Evolutionary conservation across 768 basidiomycete species (phyloP).

Genomic region (Heimioporus sp.): DNA sequence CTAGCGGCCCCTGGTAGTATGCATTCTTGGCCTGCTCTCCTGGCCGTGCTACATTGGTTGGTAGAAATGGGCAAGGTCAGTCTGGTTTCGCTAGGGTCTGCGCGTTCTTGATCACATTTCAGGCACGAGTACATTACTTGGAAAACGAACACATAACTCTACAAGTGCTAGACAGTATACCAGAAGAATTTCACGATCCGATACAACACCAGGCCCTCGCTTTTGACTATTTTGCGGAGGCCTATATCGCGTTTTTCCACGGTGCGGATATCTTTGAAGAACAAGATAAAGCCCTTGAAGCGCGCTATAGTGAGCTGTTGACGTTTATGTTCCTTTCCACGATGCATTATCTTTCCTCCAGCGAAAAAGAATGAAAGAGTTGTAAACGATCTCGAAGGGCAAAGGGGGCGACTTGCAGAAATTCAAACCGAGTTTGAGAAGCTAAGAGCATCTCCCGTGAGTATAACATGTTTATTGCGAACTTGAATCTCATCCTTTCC

Average conservation of each 20-base stretch:
- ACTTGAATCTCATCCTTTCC: not conserved
- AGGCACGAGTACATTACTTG: constrained; percentile 45
- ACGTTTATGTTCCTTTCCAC: not conserved
- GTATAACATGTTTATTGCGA: constrained; percentile 2
- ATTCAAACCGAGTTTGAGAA: constrained; percentile 53
- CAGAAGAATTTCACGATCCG: constrained; percentile 74
- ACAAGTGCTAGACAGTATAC: constrained; percentile 57
- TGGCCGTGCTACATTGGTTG: constrained; percentile 92
- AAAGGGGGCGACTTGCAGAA: constrained; percentile 45
- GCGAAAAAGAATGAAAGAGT: constrained; percentile 73
- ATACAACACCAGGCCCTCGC: constrained; percentile 74
- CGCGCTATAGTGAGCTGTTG: constrained; percentile 63
- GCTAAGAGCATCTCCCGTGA: constrained; percentile 61
- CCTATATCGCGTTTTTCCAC: constrained; percentile 68
- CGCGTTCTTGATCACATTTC: not conserved
- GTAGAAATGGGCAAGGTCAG: constrained; percentile 80
- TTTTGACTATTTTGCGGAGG: constrained; percentile 68
- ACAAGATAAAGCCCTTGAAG: constrained; percentile 67
- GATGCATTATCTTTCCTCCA: constrained; percentile 24
- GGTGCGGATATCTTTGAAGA: constrained; percentile 67
- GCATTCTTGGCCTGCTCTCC: constrained; percentile 87
- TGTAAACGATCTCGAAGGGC: constrained; percentile 58
- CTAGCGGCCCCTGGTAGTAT: constrained; percentile 84
- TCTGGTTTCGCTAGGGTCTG: constrained; percentile 1
- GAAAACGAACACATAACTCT: constrained; percentile 66